Evolutionary conservation across 371 early-diverging fungal genomes (phyloP).

Genomic region (Mucor saturninus): DNA sequence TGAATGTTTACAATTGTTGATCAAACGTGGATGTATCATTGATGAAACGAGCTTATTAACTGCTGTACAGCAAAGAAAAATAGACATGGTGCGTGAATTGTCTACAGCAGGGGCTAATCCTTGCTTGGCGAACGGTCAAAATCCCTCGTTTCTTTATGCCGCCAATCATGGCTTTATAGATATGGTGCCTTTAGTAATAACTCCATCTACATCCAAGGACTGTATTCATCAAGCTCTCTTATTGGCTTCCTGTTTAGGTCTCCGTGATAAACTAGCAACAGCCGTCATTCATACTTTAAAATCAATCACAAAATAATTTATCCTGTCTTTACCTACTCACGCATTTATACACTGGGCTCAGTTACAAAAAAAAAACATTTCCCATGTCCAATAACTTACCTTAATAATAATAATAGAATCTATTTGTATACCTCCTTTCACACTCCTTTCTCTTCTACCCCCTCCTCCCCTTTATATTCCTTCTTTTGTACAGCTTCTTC

Average conservation of each 20-base stretch:
- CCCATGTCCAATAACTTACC: neutral
- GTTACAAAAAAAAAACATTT: neutral
- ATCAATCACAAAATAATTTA: neutral
- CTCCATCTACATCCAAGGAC: constrained; percentile 35
- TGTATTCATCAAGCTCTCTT: constrained; percentile 39
- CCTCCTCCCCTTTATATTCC: neutral
- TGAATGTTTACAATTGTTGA: constrained; percentile 35
- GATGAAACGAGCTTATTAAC: constrained; percentile 21
- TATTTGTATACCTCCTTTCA: neutral
- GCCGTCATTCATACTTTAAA: constrained; percentile 20
- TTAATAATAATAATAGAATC: neutral
- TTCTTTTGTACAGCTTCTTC: constrained; percentile 1
- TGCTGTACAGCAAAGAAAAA: constrained; percentile 53
- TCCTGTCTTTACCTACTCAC: neutral
- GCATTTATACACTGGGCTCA: neutral
- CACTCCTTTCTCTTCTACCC: neutral
- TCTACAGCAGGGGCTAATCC: constrained; percentile 31
- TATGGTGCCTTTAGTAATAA: constrained; percentile 41
- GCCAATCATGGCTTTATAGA: constrained; percentile 50
- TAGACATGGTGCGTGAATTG: constrained; percentile 45
- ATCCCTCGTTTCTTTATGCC: constrained; percentile 47
- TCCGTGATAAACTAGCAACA: constrained; percentile 17
- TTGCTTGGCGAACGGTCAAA: constrained; percentile 33
- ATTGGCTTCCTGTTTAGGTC: constrained; percentile 27
- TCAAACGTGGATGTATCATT: constrained; percentile 30